A percentile compares a stretch with the other conserved stretches of the same genome.
These are phyloP conservation scores for Crinitomyces ghanaensis DNA, from an alignment of 805 yeast genomes.

Conservation along the genomic window DNA sequence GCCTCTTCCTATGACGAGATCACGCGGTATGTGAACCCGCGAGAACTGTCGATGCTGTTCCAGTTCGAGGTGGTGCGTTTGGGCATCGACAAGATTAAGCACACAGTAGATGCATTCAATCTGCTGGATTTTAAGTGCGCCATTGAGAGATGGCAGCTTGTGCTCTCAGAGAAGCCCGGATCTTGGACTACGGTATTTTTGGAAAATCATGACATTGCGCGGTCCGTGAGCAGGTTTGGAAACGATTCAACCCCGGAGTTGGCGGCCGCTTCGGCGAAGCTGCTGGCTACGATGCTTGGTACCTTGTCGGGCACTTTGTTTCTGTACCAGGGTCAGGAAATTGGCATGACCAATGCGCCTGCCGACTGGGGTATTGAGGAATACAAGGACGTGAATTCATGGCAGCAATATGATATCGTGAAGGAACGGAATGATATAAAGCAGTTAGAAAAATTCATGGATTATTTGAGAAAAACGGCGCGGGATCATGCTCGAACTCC, in stretches of 20 bases:
- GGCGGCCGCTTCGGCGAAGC: constrained; percentile 33
- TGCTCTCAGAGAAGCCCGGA: constrained; percentile 2
- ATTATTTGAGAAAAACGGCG: constrained; percentile 22
- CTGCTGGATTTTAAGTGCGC: constrained; percentile 5
- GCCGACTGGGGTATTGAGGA: constrained; percentile 33
- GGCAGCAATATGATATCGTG: constrained; percentile 9
- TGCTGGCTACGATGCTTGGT: constrained; percentile 35
- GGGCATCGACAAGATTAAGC: constrained; percentile 3
- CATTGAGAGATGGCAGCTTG: constrained; percentile 4
- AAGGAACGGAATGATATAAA: constrained; percentile 1
- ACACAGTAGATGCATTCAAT: too few species aligned
- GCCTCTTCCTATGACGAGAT: constrained; percentile 28
- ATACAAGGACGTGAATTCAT: constrained; percentile 39
- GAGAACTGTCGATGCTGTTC: constrained; percentile 31
- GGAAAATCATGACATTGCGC: constrained; percentile 50
- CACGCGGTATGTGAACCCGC: constrained; percentile 10
- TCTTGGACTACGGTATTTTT: constrained; percentile 45
- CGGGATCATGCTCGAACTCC: constrained; percentile 48
- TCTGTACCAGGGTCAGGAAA: constrained; percentile 51
- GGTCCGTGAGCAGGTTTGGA: constrained; percentile 42
- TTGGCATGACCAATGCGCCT: constrained; percentile 43
- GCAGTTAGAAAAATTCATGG: constrained; percentile 6
- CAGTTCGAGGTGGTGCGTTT: constrained; percentile 19
- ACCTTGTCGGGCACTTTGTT: constrained; percentile 43
- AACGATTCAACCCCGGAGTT: constrained; percentile 27